A percentile compares a stretch with the other conserved stretches of the same genome.
Conservation (phyloP, 1,284 basidiomycete genomes). For the Cryptococcus amylolentus region DNA sequence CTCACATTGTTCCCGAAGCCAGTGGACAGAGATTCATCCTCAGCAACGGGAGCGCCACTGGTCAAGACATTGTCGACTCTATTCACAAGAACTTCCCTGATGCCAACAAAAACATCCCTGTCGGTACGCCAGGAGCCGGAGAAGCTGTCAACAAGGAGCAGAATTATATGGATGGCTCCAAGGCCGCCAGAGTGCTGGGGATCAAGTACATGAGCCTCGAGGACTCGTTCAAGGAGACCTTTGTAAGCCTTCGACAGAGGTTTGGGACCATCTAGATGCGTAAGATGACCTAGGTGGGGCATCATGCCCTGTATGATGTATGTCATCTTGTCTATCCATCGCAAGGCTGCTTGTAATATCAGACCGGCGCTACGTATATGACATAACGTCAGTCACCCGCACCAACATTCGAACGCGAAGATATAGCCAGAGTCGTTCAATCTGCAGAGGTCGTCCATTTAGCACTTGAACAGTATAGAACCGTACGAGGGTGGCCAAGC, state of each 20-base stretch:
- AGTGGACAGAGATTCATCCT: slow-evolving; percentile 61
- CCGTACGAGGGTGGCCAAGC: no score
- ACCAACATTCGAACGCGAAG: no score
- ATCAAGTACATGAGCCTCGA: slow-evolving; percentile 36
- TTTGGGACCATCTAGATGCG: slow-evolving; percentile 13
- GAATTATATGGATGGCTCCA: slow-evolving; percentile 28
- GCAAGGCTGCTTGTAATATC: no score
- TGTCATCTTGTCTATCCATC: no score
- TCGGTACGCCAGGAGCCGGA: slow-evolving; percentile 26
- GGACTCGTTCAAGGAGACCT: slow-evolving; percentile 33
- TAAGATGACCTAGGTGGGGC: no score
- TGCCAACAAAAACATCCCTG: slow-evolving; percentile 26
- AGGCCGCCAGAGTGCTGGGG: slow-evolving; percentile 36
- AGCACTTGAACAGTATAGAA: no score
- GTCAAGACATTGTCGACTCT: slow-evolving; percentile 34
- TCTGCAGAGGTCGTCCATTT: no score
- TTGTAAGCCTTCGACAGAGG: slow-evolving; percentile 30
- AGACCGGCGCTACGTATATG: no score
- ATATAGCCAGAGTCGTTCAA: no score
- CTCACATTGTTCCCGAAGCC: slow-evolving; percentile 58
- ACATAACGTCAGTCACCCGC: no score
- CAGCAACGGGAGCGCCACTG: slow-evolving; percentile 42
- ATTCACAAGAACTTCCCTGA: slow-evolving; percentile 34
- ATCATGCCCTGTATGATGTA: no score
- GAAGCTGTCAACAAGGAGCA: slow-evolving; percentile 21